phyloP scores from a whole-genome alignment of 2,329 filamentous ascomycete genomes.

The Talaromyces funiculosus region DNA sequence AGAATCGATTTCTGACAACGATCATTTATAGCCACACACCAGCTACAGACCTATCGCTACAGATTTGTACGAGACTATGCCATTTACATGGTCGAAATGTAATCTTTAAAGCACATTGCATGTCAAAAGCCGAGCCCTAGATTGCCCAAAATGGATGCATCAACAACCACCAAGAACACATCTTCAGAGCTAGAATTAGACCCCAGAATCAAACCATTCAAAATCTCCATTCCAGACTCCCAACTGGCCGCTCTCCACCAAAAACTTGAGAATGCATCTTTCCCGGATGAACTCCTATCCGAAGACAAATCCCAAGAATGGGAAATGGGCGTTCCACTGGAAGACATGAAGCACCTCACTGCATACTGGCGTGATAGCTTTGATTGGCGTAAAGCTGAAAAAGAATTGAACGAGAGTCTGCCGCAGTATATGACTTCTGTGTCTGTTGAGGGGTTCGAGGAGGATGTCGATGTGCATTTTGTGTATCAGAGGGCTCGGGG shows the following conservation, averaged over 20 bases:
- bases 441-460: conserved; percentile 53
- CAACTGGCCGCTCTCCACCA: conserved; percentile 50
- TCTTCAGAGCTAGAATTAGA: background rate
- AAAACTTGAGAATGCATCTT: conserved; percentile 50
- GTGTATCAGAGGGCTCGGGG: conserved; percentile 52
- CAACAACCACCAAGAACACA: background rate
- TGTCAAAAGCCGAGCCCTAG: background rate
- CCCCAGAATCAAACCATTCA: conserved; percentile 34
- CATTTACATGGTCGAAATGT: no score
- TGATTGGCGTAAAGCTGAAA: conserved; percentile 59
- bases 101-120: no score
- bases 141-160: background rate
- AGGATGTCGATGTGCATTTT: conserved; percentile 57
- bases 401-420: conserved; percentile 51
- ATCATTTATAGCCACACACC: background rate
- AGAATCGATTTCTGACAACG: background rate
- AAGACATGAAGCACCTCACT: conserved; percentile 53
- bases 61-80: no score
- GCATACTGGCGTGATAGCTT: conserved; percentile 52
- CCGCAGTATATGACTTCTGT: conserved; percentile 55
- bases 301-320: conserved; percentile 22
- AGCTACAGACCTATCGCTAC: background rate
- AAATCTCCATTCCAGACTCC: conserved; percentile 48
- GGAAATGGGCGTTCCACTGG: conserved; percentile 56
- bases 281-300: conserved; percentile 55